These are phyloP conservation scores for Toxicodendron radicans DNA, from an alignment of 345 rosid genomes.

Conservation along the genomic window DNA sequence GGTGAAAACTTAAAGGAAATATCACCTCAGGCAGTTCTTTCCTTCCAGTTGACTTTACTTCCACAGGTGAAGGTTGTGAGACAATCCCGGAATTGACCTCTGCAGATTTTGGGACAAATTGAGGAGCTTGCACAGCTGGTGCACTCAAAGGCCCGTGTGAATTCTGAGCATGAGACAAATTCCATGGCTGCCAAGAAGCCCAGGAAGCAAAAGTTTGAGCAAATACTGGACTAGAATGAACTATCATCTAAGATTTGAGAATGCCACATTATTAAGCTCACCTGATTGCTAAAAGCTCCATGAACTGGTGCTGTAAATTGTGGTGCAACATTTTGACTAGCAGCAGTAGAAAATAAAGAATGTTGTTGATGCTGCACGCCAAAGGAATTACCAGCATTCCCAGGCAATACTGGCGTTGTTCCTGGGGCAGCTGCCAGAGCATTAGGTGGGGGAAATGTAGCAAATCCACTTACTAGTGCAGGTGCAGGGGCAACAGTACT, in stretches of 20 bases:
- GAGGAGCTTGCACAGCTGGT: conserved; percentile 47
- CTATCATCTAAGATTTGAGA: conserved; percentile 7
- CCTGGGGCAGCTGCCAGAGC: conserved; percentile 35
- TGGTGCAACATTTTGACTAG: conserved; percentile 42
- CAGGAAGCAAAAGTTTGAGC: conserved; percentile 16
- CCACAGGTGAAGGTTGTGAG: conserved; percentile 39
- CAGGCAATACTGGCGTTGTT: conserved; percentile 27
- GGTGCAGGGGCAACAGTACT: conserved; percentile 29
- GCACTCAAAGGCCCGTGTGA: conserved; percentile 43
- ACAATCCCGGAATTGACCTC: conserved; percentile 33
- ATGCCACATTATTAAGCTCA: conserved; percentile 22
- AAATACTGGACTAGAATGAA: conserved; percentile 14
- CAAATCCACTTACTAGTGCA: conserved; percentile 30
- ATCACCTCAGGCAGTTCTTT: conserved; percentile 78
- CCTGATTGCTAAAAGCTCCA: conserved; percentile 68
- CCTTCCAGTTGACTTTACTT: conserved; percentile 58
- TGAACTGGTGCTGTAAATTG: conserved; percentile 40
- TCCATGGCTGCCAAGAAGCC: conserved; percentile 57
- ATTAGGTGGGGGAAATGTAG: conserved; percentile 34
- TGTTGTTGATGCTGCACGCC: conserved; percentile 50
- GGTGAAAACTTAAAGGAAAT: conserved; percentile 1
- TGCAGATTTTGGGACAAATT: conserved; percentile 27
- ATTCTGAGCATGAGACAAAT: conserved; percentile 36
- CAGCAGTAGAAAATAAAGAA: conserved; percentile 42
- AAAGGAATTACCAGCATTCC: conserved; percentile 33